Evolutionary conservation across 768 basidiomycete genomes (phyloP).

Genomic region (Asterophora lycoperdoides): DNA sequence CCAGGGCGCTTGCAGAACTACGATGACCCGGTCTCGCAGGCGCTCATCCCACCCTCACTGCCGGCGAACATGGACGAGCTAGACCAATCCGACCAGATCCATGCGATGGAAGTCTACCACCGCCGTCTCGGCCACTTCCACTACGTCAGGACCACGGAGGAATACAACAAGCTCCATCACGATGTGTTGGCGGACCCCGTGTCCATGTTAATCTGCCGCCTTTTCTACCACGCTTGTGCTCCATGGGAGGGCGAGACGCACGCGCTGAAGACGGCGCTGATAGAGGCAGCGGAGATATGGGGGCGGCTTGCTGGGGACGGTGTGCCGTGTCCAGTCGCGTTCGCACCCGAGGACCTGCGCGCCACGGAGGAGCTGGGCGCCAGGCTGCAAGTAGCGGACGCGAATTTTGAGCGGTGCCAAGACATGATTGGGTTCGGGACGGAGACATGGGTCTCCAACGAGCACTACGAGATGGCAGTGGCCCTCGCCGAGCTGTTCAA

Average conservation of each 20-base stretch:
- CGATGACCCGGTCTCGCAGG: no score
- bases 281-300: constrained; percentile 41
- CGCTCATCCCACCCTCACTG: no score
- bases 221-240: constrained; percentile 39
- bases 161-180: constrained; percentile 43
- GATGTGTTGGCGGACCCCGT: constrained; percentile 34
- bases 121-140: constrained; percentile 46
- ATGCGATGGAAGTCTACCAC: constrained; percentile 35
- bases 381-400: constrained; percentile 27
- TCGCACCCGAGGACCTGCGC: constrained; percentile 41
- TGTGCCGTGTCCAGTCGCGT: no score
- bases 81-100: constrained; percentile 30
- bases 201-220: constrained; percentile 32
- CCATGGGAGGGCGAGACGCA: constrained; percentile 51
- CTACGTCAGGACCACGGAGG: constrained; percentile 40
- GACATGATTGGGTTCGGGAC: constrained; percentile 28
- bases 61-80: constrained; percentile 38
- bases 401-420: constrained; percentile 24
- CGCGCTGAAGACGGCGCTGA: constrained; percentile 42
- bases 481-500: constrained; percentile 29
- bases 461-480: constrained; percentile 38
- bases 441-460: constrained; percentile 42
- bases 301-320: constrained; percentile 34
- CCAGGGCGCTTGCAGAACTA: no score
- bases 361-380: constrained; percentile 35